A percentile compares a stretch with the other conserved stretches of the same genome.
Evolutionary conservation across 2,329 filamentous ascomycete species (phyloP).

Genomic region (Trichophyton simii): DNA sequence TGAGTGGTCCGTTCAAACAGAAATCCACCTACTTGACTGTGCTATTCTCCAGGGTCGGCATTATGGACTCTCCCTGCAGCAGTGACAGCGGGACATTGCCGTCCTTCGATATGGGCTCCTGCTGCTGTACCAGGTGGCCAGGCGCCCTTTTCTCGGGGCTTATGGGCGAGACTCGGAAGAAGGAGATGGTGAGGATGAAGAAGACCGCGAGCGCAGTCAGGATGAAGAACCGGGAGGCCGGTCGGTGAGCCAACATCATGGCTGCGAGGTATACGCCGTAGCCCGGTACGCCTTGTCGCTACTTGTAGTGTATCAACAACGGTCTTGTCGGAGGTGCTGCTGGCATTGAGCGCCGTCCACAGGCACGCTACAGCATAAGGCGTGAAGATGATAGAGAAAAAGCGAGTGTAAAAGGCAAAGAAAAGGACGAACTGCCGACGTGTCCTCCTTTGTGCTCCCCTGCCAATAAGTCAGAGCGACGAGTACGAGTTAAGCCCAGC

Average conservation of each 20-base stretch:
- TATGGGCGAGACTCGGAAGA: conserved; percentile 26
- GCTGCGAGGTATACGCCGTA: neutral
- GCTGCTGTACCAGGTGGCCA: conserved; percentile 27
- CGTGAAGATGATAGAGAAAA: neutral
- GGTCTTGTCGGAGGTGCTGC: neutral
- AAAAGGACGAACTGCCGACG: neutral
- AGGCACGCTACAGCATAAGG: neutral
- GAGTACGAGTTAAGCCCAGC: neutral
- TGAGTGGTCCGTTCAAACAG: no score
- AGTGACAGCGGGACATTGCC: conserved; percentile 21
- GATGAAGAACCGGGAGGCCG: conserved; percentile 26
- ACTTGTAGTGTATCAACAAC: neutral
- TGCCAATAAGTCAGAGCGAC: neutral
- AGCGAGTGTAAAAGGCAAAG: neutral
- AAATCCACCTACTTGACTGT: conserved; percentile 32
- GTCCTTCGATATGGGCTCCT: conserved; percentile 5
- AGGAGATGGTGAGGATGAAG: conserved; percentile 28
- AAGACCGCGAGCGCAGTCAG: conserved; percentile 23
- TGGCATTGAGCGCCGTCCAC: neutral
- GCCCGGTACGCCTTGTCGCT: no score
- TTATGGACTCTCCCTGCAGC: conserved; percentile 34
- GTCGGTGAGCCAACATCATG: conserved; percentile 19
- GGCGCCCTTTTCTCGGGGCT: conserved; percentile 30
- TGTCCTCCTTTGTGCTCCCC: neutral
- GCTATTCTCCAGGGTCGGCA: conserved; percentile 37